These are phyloP conservation scores for Acacia crassicarpa DNA, from an alignment of 306 rosid species.

Conservation along the genomic window DNA sequence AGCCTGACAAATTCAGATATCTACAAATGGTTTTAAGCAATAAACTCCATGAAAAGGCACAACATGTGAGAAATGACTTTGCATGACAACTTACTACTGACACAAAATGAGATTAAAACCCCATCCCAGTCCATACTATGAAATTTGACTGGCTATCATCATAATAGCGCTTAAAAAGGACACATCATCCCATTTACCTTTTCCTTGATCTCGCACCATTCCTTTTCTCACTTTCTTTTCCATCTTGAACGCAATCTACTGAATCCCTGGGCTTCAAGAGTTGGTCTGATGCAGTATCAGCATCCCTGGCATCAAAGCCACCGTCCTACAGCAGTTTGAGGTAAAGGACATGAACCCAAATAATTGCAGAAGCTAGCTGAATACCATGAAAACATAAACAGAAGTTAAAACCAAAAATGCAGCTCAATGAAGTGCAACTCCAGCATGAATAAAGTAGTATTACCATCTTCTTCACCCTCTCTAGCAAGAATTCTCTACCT, in stretches of 20 bases:
- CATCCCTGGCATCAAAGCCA: conserved; percentile 64
- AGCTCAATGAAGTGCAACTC: conserved; percentile 55
- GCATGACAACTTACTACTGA: not conserved
- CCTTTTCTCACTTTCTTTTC: conserved; percentile 56
- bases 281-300: conserved; percentile 55
- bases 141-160: conserved; percentile 1
- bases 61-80: conserved; percentile 26
- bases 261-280: conserved; percentile 57
- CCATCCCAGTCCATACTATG: not conserved
- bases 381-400: conserved; percentile 77
- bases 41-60: conserved; percentile 5
- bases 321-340: conserved; percentile 99
- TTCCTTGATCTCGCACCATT: conserved; percentile 70
- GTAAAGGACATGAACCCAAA: conserved; percentile 99
- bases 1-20: not conserved
- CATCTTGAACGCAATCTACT: conserved; percentile 49
- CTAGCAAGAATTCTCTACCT: conserved; percentile 69
- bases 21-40: conserved; percentile 6
- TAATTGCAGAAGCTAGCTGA: conserved; percentile 99
- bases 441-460: conserved; percentile 62
- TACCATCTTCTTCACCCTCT: conserved; percentile 84
- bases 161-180: conserved; percentile 3
- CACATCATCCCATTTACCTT: conserved; percentile 46
- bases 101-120: conserved; percentile 20
- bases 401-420: conserved; percentile 81